These are phyloP conservation scores for Lepidium africanum DNA, from an alignment of 345 rosid species.

Conservation along the genomic window DNA sequence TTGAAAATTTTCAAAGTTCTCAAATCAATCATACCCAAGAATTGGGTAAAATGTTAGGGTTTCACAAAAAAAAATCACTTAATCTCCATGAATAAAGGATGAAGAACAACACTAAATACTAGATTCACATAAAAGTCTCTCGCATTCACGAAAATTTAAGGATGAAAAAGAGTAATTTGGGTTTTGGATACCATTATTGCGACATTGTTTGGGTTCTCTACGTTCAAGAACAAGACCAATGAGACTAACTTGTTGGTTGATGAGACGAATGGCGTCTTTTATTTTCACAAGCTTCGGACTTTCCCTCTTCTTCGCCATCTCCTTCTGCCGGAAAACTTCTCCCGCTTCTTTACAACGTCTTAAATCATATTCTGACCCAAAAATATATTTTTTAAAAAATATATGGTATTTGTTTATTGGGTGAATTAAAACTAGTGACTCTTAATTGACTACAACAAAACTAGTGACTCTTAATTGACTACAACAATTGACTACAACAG, in stretches of 20 bases:
- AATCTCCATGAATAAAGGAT: background rate
- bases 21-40: background rate
- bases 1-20: background rate
- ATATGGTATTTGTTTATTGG: too few species aligned
- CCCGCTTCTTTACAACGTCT: background rate
- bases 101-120: background rate
- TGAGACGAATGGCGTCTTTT: conserved; percentile 44
- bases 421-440: too few species aligned
- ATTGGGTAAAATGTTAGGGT: background rate
- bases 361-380: background rate
- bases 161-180: background rate
- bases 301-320: conserved; percentile 27
- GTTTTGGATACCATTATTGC: conserved; percentile 44
- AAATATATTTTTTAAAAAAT: background rate
- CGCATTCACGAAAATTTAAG: background rate
- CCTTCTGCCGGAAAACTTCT: background rate
- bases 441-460: too few species aligned
- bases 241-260: conserved; percentile 54
- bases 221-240: conserved; percentile 51
- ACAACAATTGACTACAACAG: too few species aligned
- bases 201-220: conserved; percentile 38
- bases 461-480: too few species aligned
- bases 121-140: background rate
- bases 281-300: conserved; percentile 45
- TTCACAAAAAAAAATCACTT: background rate